A percentile compares a stretch with the other conserved stretches of the same genome.
phyloP scores from a whole-genome alignment of 2,329 filamentous ascomycete genomes.

The Fusarium papillatum region DNA sequence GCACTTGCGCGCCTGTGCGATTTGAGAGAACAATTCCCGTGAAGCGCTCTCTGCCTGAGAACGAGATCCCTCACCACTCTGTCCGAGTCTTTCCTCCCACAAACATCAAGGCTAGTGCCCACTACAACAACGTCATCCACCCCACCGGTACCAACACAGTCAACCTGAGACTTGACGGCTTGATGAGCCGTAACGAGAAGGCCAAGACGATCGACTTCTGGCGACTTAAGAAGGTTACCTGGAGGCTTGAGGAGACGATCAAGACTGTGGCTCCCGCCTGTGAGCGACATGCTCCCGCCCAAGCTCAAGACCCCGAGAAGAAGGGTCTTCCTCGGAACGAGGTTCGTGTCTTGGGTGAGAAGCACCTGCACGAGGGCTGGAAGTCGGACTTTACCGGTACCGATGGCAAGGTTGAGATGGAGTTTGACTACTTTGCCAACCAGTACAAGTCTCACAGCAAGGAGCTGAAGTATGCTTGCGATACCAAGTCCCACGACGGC shows the following conservation, averaged over 20 bases:
- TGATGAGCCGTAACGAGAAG: constrained; percentile 78
- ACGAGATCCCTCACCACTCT: constrained; percentile 87
- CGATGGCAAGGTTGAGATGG: constrained; percentile 79
- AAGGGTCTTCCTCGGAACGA: constrained; percentile 84
- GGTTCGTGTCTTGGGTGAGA: constrained; percentile 81
- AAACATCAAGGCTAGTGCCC: constrained; percentile 88
- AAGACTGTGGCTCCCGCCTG: constrained; percentile 86
- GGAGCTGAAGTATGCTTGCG: constrained; percentile 77
- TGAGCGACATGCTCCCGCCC: constrained; percentile 74
- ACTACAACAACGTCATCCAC: constrained; percentile 86
- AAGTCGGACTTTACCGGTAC: constrained; percentile 75
- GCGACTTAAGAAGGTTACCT: constrained; percentile 92
- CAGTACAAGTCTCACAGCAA: constrained; percentile 60
- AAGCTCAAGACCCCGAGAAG: constrained; percentile 49
- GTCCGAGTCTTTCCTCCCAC: constrained; percentile 97
- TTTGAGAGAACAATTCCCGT: constrained; percentile 79
- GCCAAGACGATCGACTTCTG: constrained; percentile 83
- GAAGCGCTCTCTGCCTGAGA: constrained; percentile 80
- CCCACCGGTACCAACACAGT: constrained; percentile 87
- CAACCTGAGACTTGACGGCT: constrained; percentile 86
- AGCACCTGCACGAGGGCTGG: constrained; percentile 90
- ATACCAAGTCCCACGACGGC: constrained; percentile 80
- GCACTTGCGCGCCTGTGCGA: constrained; percentile 65
- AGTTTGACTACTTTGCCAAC: constrained; percentile 74
- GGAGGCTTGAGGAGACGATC: constrained; percentile 92